Evolutionary conservation across 2,329 filamentous ascomycete species (phyloP).

Genomic region (Fusarium pseudograminearum): DNA sequence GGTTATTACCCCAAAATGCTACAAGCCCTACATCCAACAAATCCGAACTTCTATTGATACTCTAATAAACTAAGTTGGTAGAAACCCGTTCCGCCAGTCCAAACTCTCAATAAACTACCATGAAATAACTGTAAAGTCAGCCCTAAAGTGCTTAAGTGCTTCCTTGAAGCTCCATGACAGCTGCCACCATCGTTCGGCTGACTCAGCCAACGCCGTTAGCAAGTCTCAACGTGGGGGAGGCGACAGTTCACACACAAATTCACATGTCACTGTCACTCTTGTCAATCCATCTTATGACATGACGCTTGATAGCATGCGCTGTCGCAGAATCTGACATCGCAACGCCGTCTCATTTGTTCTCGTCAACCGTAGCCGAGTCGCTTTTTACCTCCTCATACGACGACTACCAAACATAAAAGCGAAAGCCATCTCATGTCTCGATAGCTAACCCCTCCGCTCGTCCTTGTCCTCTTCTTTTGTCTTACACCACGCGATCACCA

Average conservation of each 20-base stretch:
- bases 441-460: conserved; percentile 31
- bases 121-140: not conserved
- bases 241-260: conserved; percentile 9
- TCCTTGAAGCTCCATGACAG: not conserved
- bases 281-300: conserved; percentile 19
- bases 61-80: not conserved
- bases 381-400: not conserved
- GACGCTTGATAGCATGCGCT: conserved; percentile 39
- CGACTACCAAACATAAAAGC: conserved; percentile 6
- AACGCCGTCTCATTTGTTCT: conserved; percentile 27
- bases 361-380: conserved; percentile 2
- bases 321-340: conserved; percentile 36
- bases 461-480: conserved; percentile 23
- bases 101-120: not conserved
- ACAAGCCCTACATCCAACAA: not conserved
- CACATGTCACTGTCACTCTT: conserved; percentile 40
- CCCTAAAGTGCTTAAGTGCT: not conserved
- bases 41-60: too few species aligned
- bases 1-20: not conserved
- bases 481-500: conserved; percentile 14
- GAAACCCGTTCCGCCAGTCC: not conserved
- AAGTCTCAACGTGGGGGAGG: conserved; percentile 33
- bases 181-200: not conserved
- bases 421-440: conserved; percentile 39
- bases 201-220: conserved; percentile 17